Base-by-base conservation (phyloP, 306 rosid species). In the Begonia fuchsioides region DNA sequence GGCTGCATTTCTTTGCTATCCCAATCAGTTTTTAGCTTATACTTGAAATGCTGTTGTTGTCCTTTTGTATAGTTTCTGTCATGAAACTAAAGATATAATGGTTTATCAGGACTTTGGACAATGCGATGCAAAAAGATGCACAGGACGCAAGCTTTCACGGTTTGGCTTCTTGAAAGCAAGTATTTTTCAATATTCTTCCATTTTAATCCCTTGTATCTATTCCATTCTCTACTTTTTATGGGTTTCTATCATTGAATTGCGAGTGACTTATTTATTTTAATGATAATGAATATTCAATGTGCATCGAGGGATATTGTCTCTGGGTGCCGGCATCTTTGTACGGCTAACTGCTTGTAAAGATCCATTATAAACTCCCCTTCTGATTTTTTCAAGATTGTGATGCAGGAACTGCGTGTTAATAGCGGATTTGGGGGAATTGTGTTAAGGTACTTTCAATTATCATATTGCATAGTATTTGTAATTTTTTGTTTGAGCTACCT, bases 131-230 rank as follows among this genome's bases (percentile, higher is more conserved):
- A 88, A 88, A 81, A 76, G 60, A 56, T 88, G 97, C 76, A 88
- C 93, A 0, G 97, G 97, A 32, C 88, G 97, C 77, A 88, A 88
- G 72, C 87, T 88, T 60, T 64, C 97, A 44, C 86, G 97, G 68
- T 65, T 84, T 19, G 84, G 82, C 60, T 51, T 83, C 54, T 59
- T 88, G 44, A 88, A 79, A 61, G 97, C 49, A 72, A 78, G 93
- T 78, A 50, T 57, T 58, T 50, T 40, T 26, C 7, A 26, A 26
- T 26, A 4, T 26, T 54, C n/a, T 52, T 47, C 5, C 16, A 38
- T 12, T 54, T 54, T 39, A 15, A 9, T 20, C 26, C 19, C 15
- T 13, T 9, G n/a, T n/a, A n/a, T n/a, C n/a, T n/a, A n/a, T n/a
- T n/a, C n/a, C n/a, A n/a, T n/a, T 1, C 2, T 9, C 40, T 11